Base-by-base conservation (phyloP, 2,329 filamentous ascomycete genomes). In the Phialophora verrucosa region DNA sequence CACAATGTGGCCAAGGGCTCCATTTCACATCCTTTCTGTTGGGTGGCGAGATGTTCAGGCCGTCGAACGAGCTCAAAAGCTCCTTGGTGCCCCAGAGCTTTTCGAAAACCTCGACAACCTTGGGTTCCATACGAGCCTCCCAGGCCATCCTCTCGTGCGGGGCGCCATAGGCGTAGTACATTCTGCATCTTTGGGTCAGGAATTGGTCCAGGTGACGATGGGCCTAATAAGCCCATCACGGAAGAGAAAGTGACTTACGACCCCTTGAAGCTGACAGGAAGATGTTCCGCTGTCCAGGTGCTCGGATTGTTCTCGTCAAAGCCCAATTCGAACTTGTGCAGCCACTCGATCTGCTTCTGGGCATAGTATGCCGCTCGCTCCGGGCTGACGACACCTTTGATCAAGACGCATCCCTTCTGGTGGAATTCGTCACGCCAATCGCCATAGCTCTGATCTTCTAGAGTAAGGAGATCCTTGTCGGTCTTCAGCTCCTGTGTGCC, bases 1-100 rank as follows among this genome's bases (percentile, higher is more conserved):
- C 81, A 57, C 76, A 76, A 65, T 83, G 81, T 4, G 80, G 80
- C 81, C 81, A 83, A 1, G 80, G 78, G 25, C 69, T 75, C 75
- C 75, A 80, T 2, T 65, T n/a, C 8, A 80, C 66, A 59, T 80
- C 77, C 44, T 76, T 80, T 1, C 77, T 74, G n/a, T 75, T 74
- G 0, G 81, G 80, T n/a, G 82, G 69, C 0, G 78, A 78, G 50
- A 82, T 75, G 67, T 83, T 82, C 64, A 82, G 76, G 73, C 68
- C 68, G 62, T 74, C 73, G 55, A 74, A 75, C n/a, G 70, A 72
- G 54, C 66, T 66, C 25, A 73, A 56, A 23, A 75, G 64, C 50
- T 75, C 69, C 12, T 73, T 66, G 1, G 71, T 74, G 1, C 64
- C 70, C 80, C 80, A 83, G 2, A 83, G 74, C 65, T 78, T 78